Conservation (phyloP, 306 rosid species). For the Neltuma alba region DNA sequence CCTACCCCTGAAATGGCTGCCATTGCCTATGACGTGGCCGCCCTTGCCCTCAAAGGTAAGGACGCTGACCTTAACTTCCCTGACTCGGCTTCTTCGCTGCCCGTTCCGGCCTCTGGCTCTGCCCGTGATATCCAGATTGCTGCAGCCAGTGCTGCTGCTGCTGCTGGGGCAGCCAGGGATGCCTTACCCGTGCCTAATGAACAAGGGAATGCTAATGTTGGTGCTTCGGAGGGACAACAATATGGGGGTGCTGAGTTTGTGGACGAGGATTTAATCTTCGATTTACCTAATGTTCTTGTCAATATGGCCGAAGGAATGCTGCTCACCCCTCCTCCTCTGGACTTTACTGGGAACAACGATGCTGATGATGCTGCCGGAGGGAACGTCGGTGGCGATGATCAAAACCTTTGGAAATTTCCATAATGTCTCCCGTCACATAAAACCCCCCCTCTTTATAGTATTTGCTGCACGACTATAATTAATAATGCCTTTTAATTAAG, state of each 20-base stretch:
- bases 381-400: slow-evolving; percentile 19
- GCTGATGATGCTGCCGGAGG: not conserved
- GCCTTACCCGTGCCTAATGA: slow-evolving; percentile 21
- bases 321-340: slow-evolving; percentile 88
- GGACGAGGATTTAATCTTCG: slow-evolving; percentile 89
- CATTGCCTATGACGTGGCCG: slow-evolving; percentile 90
- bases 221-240: slow-evolving; percentile 13
- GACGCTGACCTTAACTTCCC: slow-evolving; percentile 85
- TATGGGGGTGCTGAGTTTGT: slow-evolving; percentile 39
- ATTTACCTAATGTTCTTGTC: slow-evolving; percentile 79
- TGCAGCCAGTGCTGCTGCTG: slow-evolving; percentile 79
- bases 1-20: slow-evolving; percentile 94
- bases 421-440: slow-evolving; percentile 20
- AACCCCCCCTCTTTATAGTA: not conserved
- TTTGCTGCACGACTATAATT: slow-evolving; percentile 14
- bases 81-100: slow-evolving; percentile 73
- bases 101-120: slow-evolving; percentile 76
- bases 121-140: slow-evolving; percentile 82
- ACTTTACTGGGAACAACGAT: slow-evolving; percentile 30
- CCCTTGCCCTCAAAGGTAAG: slow-evolving; percentile 82
- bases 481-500: not conserved
- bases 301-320: slow-evolving; percentile 97
- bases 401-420: slow-evolving; percentile 57
- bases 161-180: slow-evolving; percentile 55
- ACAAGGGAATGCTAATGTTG: not conserved